Conservation (phyloP, 306 rosid genomes). For the Fagus crenata region DNA sequence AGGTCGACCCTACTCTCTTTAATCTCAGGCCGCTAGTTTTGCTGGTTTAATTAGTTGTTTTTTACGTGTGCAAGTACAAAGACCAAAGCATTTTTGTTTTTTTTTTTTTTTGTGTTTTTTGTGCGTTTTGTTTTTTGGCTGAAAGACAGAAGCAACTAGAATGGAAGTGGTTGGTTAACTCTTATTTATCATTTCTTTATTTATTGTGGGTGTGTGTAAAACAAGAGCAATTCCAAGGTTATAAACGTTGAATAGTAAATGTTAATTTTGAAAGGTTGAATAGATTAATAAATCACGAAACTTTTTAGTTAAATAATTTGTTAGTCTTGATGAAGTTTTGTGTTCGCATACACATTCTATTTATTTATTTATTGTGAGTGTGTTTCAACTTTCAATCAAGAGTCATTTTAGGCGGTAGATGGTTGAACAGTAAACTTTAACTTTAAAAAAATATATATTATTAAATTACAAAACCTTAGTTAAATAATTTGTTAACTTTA, state of each 20-base stretch:
- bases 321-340: too few species aligned
- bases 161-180: background rate
- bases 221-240: background rate
- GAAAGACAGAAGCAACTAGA: background rate
- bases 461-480: background rate
- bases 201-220: background rate
- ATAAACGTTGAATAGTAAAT: too few species aligned
- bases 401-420: background rate
- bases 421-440: background rate
- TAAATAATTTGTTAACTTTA: background rate
- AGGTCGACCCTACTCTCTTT: constrained; percentile 29
- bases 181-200: background rate
- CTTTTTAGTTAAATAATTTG: too few species aligned
- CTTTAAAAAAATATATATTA: background rate
- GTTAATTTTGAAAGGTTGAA: too few species aligned
- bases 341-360: too few species aligned
- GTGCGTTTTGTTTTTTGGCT: too few species aligned
- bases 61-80: background rate
- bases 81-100: too few species aligned
- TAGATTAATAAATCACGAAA: too few species aligned
- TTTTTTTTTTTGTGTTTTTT: too few species aligned
- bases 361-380: too few species aligned
- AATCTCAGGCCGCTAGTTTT: constrained; percentile 16
- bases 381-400: background rate
- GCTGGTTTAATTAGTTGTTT: background rate